Conservation (phyloP, 2,329 filamentous ascomycete genomes). For the Colletotrichum theobromicola region DNA sequence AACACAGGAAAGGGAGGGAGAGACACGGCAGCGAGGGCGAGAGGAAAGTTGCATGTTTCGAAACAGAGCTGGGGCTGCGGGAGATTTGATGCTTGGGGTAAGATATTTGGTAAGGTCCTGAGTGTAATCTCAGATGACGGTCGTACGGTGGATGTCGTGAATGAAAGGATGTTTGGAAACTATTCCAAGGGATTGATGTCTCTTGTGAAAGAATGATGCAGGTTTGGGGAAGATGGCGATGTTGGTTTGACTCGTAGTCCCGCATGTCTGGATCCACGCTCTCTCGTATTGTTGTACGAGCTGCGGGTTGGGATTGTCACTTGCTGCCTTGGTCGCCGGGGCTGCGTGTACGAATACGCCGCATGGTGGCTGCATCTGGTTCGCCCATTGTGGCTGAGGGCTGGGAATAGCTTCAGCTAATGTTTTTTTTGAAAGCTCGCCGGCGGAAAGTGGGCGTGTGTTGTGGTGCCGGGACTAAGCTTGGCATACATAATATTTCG, state of each 20-base stretch:
- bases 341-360: neutral
- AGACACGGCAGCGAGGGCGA: neutral
- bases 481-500: neutral
- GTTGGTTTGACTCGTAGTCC: neutral
- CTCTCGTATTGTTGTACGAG: neutral
- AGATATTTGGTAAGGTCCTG: neutral
- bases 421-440: neutral
- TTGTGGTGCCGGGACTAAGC: neutral
- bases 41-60: conserved; percentile 5
- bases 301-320: neutral
- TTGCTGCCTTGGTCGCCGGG: neutral
- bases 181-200: neutral
- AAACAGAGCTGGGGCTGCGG: neutral
- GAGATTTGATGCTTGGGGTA: neutral
- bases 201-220: neutral
- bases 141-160: neutral
- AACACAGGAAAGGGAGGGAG: neutral
- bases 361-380: neutral
- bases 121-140: neutral
- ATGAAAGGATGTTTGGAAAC: neutral
- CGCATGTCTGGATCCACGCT: neutral
- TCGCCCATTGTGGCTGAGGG: neutral
- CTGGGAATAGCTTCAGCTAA: conserved; percentile 16
- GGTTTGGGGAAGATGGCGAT: neutral
- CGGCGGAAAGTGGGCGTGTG: conserved; percentile 3